Base-by-base conservation (phyloP, 208 protist species). In the Trypanosoma brucei region DNA sequence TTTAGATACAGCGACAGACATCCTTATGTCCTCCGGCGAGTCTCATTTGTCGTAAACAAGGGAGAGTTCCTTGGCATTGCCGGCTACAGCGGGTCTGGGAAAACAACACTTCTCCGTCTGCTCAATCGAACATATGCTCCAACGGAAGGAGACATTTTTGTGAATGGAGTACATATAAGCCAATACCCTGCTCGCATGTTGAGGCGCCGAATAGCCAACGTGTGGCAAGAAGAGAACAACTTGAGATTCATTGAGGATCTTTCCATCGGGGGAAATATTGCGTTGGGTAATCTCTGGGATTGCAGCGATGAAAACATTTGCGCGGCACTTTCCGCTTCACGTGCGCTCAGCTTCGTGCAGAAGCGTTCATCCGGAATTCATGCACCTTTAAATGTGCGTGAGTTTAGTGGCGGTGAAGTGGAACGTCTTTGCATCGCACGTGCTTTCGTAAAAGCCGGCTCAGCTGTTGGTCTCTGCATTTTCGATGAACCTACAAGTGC, bases 401-500 rank as follows among this genome's bases (percentile, higher is more conserved):
- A 79, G 31, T 81, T 82, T 62, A 93, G 86, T 60, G 86, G 83
- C 31, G 86, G 86, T 5, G 83, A 93, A 56, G 53, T 84, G 36
- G 78, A 84, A 51, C 76, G 83, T 38, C 73, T 93, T 52, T 72
- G 53, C 51, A 40, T 93, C 8, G 86, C 86, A 11, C 79, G 86
- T 42, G 70, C 75, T 8, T 50, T 88, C 3, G 79, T 90, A 76
- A 72, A 62, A 55, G 36, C 56, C 35, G 2, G 49, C 3, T 39
- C 55, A 0, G 14, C 59, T 2, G 70, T 65, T 1, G 70, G 81
- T 3, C 40, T 82, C 2, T 81, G 77, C 55, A 35, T 86, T 2
- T 62, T 92, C 34, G 86, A 93, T 55, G 86, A 93, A 61, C 78
- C 74, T 46, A 80, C 81, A n/a, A 88, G 72, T 62, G 78, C 74